These are phyloP conservation scores for Phytophthora podocarpi DNA, from an alignment of 352 stramenopile genomes.

Conservation along the genomic window DNA sequence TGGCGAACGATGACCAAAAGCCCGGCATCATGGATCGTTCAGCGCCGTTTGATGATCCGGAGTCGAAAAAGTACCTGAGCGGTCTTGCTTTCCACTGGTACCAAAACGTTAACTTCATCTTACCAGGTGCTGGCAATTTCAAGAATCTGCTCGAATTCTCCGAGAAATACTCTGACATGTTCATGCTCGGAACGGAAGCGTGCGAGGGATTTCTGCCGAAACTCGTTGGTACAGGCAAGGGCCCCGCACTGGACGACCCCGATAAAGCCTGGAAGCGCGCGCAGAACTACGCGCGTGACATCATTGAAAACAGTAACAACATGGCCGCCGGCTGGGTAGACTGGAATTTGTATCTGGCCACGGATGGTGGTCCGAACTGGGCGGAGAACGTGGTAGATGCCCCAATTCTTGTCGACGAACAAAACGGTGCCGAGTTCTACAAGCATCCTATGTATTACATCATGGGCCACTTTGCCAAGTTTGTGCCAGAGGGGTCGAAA, in stretches of 20 bases:
- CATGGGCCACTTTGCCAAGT: slow-evolving; percentile 65
- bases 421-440: slow-evolving; percentile 49
- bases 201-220: slow-evolving; percentile 71
- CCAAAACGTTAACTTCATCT: slow-evolving; percentile 60
- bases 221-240: slow-evolving; percentile 47
- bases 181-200: slow-evolving; percentile 84
- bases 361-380: slow-evolving; percentile 73
- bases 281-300: slow-evolving; percentile 80
- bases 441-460: slow-evolving; percentile 71
- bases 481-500: slow-evolving; percentile 50
- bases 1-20: slow-evolving; percentile 88
- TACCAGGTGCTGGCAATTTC: slow-evolving; percentile 51
- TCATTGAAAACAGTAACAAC: slow-evolving; percentile 82
- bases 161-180: slow-evolving; percentile 63
- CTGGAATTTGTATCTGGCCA: slow-evolving; percentile 83
- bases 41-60: slow-evolving; percentile 46
- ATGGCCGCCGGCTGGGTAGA: slow-evolving; percentile 76
- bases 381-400: slow-evolving; percentile 67
- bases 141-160: slow-evolving; percentile 58
- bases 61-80: slow-evolving; percentile 75
- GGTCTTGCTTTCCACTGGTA: slow-evolving; percentile 91
- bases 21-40: slow-evolving; percentile 47
- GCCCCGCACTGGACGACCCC: slow-evolving; percentile 45
- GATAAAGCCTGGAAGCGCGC: slow-evolving; percentile 64
- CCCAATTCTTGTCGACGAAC: slow-evolving; percentile 56